Evolutionary conservation across 75 land plant species (phyloP).

Genomic region (Cupressus sempervirens): DNA sequence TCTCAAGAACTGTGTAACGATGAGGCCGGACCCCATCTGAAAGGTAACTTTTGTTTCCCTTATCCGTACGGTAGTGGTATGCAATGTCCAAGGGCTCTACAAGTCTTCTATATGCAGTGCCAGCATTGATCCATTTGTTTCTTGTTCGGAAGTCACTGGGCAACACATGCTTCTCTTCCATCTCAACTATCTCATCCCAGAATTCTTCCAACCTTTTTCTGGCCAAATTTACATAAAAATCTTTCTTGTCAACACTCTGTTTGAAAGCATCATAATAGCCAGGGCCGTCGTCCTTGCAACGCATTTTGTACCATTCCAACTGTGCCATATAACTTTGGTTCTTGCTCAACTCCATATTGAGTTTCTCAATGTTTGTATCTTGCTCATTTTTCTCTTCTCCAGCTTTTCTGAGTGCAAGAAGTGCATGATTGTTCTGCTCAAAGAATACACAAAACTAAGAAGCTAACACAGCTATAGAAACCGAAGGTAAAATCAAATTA

Average conservation of each 20-base stretch:
- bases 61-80: neutral
- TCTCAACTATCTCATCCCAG: slow-evolving; percentile 15
- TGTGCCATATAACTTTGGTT: neutral
- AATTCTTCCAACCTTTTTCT: slow-evolving; percentile 9
- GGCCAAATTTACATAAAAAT: neutral
- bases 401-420: neutral
- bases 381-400: neutral
- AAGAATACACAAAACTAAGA: neutral
- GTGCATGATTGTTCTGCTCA: neutral
- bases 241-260: neutral
- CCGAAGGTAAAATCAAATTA: too few species aligned
- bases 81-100: slow-evolving; percentile 22
- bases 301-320: slow-evolving; percentile 9
- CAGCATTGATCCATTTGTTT: slow-evolving; percentile 19
- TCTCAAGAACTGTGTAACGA: slow-evolving; percentile 4
- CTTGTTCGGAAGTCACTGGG: slow-evolving; percentile 10
- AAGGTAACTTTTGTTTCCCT: neutral
- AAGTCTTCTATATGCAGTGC: slow-evolving; percentile 7
- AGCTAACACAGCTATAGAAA: too few species aligned
- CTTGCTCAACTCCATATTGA: neutral
- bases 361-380: neutral
- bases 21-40: neutral
- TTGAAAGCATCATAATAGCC: slow-evolving; percentile 13
- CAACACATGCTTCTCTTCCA: neutral
- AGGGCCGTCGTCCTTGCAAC: neutral